Evolutionary conservation across 495 filamentous ascomycete species (phyloP).

Genomic region (Aspergillus affinis): DNA sequence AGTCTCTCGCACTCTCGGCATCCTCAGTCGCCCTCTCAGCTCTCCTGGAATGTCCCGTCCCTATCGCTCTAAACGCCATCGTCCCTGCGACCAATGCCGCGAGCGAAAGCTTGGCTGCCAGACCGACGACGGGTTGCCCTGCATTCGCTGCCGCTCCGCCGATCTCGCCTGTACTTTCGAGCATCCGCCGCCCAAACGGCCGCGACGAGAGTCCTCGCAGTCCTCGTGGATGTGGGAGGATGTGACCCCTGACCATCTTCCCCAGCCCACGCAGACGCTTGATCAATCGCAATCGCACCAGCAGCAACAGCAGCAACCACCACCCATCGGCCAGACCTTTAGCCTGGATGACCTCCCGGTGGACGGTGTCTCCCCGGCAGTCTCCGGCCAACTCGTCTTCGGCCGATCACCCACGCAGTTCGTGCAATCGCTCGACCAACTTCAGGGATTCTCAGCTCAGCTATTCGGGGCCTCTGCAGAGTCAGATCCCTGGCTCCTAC

Average conservation of each 20-base stretch:
- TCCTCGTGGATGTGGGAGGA: neutral
- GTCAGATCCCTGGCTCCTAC: constrained; percentile 38
- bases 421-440: constrained; percentile 36
- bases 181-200: constrained; percentile 30
- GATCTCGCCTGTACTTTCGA: constrained; percentile 31
- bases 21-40: neutral
- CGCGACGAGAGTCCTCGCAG: constrained; percentile 14
- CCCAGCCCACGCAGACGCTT: neutral
- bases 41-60: constrained; percentile 19
- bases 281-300: neutral
- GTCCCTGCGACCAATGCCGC: constrained; percentile 40
- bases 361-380: constrained; percentile 17
- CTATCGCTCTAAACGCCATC: constrained; percentile 40
- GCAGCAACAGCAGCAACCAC: neutral
- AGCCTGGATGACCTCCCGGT: constrained; percentile 17
- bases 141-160: constrained; percentile 31
- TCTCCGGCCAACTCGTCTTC: constrained; percentile 15
- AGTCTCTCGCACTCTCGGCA: neutral
- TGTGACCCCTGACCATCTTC: neutral
- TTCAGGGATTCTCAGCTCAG: constrained; percentile 33
- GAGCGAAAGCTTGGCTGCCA: constrained; percentile 39
- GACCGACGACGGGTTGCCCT: constrained; percentile 26
- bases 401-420: constrained; percentile 27
- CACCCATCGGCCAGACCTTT: neutral
- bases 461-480: constrained; percentile 37